Percentiles rank a stretch among this genome's conserved stretches.
Conservation (phyloP, 176 grass and related monocot genomes). For the Triticum turgidum region DNA sequence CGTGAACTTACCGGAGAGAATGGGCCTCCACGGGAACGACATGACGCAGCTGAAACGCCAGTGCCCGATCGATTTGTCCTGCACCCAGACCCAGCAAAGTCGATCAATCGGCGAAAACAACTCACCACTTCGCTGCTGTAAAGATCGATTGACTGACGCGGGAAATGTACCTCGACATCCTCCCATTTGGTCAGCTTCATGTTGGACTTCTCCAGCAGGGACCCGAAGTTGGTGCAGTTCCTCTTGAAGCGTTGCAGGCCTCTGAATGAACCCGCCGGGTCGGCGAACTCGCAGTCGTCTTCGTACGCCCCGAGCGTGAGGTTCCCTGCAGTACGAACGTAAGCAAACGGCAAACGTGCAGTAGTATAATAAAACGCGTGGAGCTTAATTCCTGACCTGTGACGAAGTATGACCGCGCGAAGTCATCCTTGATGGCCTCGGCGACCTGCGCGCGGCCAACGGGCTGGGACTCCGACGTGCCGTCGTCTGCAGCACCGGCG, state of each 20-base stretch:
- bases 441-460: constrained; percentile 41
- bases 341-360: not conserved
- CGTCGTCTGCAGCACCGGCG: not conserved
- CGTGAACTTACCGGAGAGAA: constrained; percentile 61
- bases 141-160: not conserved
- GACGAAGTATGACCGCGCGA: constrained; percentile 85
- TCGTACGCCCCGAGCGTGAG: constrained; percentile 72
- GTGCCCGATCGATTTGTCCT: constrained; percentile 93
- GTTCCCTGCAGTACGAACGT: constrained; percentile 35
- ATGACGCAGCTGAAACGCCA: constrained; percentile 97
- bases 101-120: not conserved
- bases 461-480: not conserved
- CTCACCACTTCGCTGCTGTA: not conserved
- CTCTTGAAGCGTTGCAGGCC: constrained; percentile 77
- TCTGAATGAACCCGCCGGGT: constrained; percentile 83
- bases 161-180: constrained; percentile 50
- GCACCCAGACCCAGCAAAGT: not conserved
- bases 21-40: constrained; percentile 94
- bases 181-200: constrained; percentile 98
- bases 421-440: constrained; percentile 82
- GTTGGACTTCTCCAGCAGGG: constrained; percentile 76
- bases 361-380: too few species aligned
- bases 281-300: constrained; percentile 86
- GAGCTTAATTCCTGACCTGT: constrained; percentile 49
- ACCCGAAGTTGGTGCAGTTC: constrained; percentile 92